A percentile compares a stretch with the other conserved stretches of the same genome.
phyloP scores from a whole-genome alignment of 2,329 filamentous ascomycete species.

The Ophiostoma angusticollis region DNA sequence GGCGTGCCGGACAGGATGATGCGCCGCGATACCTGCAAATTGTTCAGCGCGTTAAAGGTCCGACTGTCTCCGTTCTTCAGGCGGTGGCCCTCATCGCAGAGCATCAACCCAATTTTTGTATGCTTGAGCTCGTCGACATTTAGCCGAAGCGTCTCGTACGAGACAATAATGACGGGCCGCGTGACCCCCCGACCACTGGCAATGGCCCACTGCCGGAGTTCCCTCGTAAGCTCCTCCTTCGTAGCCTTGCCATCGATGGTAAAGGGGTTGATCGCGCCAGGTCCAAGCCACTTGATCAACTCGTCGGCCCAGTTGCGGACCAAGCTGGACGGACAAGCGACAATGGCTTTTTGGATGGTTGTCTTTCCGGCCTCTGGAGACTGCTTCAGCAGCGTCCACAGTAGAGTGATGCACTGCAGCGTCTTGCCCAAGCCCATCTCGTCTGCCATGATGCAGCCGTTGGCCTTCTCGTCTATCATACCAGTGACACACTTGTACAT shows the following conservation, averaged over 20 bases:
- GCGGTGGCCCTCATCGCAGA: slow-evolving; percentile 94
- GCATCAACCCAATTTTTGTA: slow-evolving; percentile 78
- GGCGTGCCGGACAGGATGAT: slow-evolving; percentile 95
- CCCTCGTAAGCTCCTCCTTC: slow-evolving; percentile 81
- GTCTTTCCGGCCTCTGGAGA: slow-evolving; percentile 88
- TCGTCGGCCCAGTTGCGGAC: slow-evolving; percentile 98
- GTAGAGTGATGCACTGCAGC: slow-evolving; percentile 85
- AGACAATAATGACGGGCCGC: slow-evolving; percentile 89
- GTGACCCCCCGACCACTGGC: slow-evolving; percentile 80
- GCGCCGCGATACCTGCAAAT: slow-evolving; percentile 74
- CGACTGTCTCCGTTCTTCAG: slow-evolving; percentile 94
- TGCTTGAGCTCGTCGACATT: slow-evolving; percentile 84
- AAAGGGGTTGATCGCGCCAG: slow-evolving; percentile 82
- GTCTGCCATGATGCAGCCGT: slow-evolving; percentile 98
- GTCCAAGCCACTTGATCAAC: slow-evolving; percentile 87
- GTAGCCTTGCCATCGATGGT: slow-evolving; percentile 93
- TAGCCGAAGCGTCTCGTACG: slow-evolving; percentile 86
- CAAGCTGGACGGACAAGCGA: slow-evolving; percentile 90
- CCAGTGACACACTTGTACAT: slow-evolving; percentile 91
- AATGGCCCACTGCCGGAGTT: slow-evolving; percentile 91
- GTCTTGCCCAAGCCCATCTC: slow-evolving; percentile 99
- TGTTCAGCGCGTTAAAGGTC: slow-evolving; percentile 84
- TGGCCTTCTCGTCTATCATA: slow-evolving; percentile 84
- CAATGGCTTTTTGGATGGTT: slow-evolving; percentile 92
- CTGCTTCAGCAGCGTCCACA: slow-evolving; percentile 95